Conservation (phyloP, 1,284 basidiomycete genomes). For the Volvariella volvacea region DNA sequence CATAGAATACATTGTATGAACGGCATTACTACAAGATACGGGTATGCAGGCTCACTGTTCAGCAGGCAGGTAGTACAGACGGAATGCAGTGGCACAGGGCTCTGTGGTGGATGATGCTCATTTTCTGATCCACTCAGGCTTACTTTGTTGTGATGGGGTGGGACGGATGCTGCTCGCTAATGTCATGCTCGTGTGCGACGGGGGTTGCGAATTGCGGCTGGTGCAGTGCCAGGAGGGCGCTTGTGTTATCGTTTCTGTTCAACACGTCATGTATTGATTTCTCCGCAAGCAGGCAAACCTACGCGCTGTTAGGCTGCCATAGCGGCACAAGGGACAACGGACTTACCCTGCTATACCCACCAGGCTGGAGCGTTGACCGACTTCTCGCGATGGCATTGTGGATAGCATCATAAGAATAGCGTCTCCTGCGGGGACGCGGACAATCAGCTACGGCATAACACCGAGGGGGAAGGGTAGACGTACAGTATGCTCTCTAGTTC, state of each 20-base stretch:
- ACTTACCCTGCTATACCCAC: slow-evolving; percentile 69
- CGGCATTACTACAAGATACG: no score
- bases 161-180: slow-evolving; percentile 10
- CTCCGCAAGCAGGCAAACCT: slow-evolving; percentile 68
- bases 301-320: slow-evolving; percentile 7
- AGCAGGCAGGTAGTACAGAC: no score
- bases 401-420: slow-evolving; percentile 72
- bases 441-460: slow-evolving; percentile 9
- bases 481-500: slow-evolving; percentile 71
- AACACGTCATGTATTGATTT: slow-evolving; percentile 63
- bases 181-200: slow-evolving; percentile 19
- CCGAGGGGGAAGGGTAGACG: slow-evolving; percentile 20
- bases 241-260: slow-evolving; percentile 57
- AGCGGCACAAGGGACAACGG: slow-evolving; percentile 7
- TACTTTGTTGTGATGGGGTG: slow-evolving; percentile 21
- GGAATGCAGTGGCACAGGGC: no score
- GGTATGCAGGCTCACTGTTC: no score
- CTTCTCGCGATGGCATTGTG: slow-evolving; percentile 71
- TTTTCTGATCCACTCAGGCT: background rate
- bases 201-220: slow-evolving; percentile 17
- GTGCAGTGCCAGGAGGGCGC: slow-evolving; percentile 59
- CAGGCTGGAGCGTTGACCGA: slow-evolving; percentile 54
- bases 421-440: slow-evolving; percentile 34
- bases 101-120: background rate
- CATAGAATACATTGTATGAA: no score